phyloP scores from a whole-genome alignment of 805 yeast species.

The Ogataea pignaliae region DNA sequence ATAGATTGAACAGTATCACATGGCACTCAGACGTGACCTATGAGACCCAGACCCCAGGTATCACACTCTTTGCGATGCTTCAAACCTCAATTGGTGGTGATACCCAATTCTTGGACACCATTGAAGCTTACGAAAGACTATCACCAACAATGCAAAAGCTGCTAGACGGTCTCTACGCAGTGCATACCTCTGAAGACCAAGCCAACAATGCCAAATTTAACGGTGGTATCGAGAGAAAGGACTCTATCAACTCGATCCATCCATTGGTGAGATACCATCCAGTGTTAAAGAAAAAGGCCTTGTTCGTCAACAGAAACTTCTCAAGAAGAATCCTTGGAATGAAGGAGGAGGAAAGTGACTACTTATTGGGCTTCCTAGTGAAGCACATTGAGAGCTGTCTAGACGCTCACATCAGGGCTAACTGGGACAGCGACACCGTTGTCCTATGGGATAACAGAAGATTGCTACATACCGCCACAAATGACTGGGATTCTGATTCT shows the following conservation, averaged over 20 bases:
- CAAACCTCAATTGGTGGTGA: conserved; percentile 64
- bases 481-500: conserved; percentile 66
- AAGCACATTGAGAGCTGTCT: conserved; percentile 45
- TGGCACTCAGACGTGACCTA: conserved; percentile 79
- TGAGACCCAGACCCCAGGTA: conserved; percentile 69
- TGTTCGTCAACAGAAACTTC: conserved; percentile 56
- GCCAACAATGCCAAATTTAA: conserved; percentile 48
- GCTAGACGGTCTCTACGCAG: conserved; percentile 56
- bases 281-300: conserved; percentile 57
- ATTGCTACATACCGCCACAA: conserved; percentile 61
- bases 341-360: conserved; percentile 67
- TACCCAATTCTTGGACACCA: conserved; percentile 69
- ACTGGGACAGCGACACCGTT: conserved; percentile 66
- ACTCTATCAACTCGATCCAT: conserved; percentile 57
- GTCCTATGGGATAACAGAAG: conserved; percentile 80
- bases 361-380: conserved; percentile 52
- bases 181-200: conserved; percentile 69
- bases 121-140: conserved; percentile 66
- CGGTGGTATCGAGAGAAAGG: conserved; percentile 67
- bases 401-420: conserved; percentile 66
- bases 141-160: conserved; percentile 61
- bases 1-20: conserved; percentile 34
- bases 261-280: conserved; percentile 74
- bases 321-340: conserved; percentile 65
- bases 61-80: conserved; percentile 60